These are phyloP conservation scores for Halophytophthora polymorphica DNA, from an alignment of 352 stramenopile genomes.

Conservation along the genomic window DNA sequence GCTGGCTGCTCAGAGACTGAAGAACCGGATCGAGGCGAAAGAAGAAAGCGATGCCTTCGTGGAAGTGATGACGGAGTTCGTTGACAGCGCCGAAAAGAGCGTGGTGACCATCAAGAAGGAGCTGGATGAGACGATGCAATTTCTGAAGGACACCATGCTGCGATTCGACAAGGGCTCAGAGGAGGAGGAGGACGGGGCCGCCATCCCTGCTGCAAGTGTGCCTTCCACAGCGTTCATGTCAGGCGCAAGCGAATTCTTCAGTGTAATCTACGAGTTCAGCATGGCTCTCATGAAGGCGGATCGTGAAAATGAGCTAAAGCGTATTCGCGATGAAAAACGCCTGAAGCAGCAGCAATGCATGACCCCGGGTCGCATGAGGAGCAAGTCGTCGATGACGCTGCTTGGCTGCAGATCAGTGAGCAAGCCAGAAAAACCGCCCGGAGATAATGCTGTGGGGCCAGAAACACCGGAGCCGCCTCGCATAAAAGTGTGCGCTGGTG, in stretches of 20 bases:
- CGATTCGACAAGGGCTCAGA: slow-evolving; percentile 53
- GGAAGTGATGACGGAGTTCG: slow-evolving; percentile 60
- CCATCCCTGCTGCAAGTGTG: slow-evolving; percentile 4
- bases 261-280: slow-evolving; percentile 76
- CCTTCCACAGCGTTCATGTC: slow-evolving; percentile 29
- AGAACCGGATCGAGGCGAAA: slow-evolving; percentile 74
- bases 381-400: slow-evolving; percentile 23
- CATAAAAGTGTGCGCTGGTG: slow-evolving; percentile 11
- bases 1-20: slow-evolving; percentile 60
- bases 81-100: slow-evolving; percentile 33
- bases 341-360: slow-evolving; percentile 55
- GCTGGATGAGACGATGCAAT: slow-evolving; percentile 40
- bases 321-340: slow-evolving; percentile 60
- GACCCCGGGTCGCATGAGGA: slow-evolving; percentile 30
- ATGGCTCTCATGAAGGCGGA: slow-evolving; percentile 71
- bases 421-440: slow-evolving; percentile 4
- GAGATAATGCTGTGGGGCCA: slow-evolving; percentile 15
- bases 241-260: slow-evolving; percentile 64
- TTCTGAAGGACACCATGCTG: slow-evolving; percentile 58
- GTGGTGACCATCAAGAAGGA: slow-evolving; percentile 39
- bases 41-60: slow-evolving; percentile 62
- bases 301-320: slow-evolving; percentile 72
- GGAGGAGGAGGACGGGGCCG: slow-evolving; percentile 13
- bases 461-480: slow-evolving; percentile 23
- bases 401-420: slow-evolving; percentile 11